A percentile compares a stretch with the other conserved stretches of the same genome.
phyloP scores from a whole-genome alignment of 164 flowering plant species.

The grape (Vitis vinifera) region ASM3070453v1 NC_081816.1:22044501-22045000 shows the following conservation, averaged over 20 bases:
- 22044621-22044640: conserved; percentile 35
- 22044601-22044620: conserved; percentile 35
- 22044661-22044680: background rate
- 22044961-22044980: conserved; percentile 8
- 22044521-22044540: conserved; percentile 84
- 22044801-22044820: background rate
- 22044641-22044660: background rate
- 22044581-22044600: conserved; percentile 14
- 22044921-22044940: conserved; percentile 53
- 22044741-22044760: too few species aligned
- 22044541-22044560: conserved; percentile 82
- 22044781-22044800: too few species aligned
- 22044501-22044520: conserved; percentile 71
- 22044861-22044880: conserved; percentile 54
- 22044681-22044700: too few species aligned
- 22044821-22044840: conserved; percentile 45
- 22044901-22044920: conserved; percentile 59
- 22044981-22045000: too few species aligned
- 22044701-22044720: too few species aligned
- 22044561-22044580: conserved; percentile 49
- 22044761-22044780: too few species aligned
- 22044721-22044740: too few species aligned
- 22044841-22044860: conserved; percentile 79
- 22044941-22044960: conserved; percentile 74
- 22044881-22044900: conserved; percentile 78